phyloP scores from a whole-genome alignment of 139 green algal species.

The Chlamydomonas sp. region DNA sequence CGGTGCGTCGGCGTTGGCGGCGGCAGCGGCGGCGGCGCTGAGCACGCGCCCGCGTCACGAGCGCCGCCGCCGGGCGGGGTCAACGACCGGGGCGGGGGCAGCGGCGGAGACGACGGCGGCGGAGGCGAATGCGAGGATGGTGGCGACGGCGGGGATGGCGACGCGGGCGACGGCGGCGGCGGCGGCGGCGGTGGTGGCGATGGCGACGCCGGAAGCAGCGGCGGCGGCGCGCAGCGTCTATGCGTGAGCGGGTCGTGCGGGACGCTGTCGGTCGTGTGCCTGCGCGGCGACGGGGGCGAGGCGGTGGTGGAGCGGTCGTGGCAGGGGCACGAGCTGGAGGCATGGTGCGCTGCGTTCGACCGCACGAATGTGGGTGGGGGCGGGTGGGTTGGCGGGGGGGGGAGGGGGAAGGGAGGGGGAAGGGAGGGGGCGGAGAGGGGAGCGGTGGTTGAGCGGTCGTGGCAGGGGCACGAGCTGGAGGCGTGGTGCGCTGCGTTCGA shows the following conservation, averaged over 20 bases:
- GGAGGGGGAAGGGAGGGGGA: background rate
- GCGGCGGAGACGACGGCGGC: background rate
- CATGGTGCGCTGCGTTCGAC: conserved; percentile 46
- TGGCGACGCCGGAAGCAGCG: no score
- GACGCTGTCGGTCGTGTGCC: background rate
- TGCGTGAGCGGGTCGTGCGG: no score
- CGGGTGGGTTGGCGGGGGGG: no score
- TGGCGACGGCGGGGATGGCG: no score
- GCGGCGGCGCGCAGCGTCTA: no score
- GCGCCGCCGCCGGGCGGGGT: background rate
- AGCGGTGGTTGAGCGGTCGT: conserved; percentile 25
- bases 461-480: conserved; percentile 55
- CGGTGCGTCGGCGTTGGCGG: background rate
- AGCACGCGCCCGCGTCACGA: background rate
- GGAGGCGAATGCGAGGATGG: no score
- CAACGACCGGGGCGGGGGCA: background rate
- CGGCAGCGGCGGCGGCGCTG: background rate
- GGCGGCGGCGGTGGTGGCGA: no score
- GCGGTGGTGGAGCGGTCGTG: conserved; percentile 29
- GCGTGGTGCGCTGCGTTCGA: conserved; percentile 48
- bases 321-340: conserved; percentile 55
- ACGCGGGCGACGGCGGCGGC: no score
- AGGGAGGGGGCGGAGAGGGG: conserved; percentile 16
- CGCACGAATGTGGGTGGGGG: conserved; percentile 21
- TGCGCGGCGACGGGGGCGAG: conserved; percentile 13